Conservation (phyloP, 768 basidiomycete species). For the Collybia nuda region DNA sequence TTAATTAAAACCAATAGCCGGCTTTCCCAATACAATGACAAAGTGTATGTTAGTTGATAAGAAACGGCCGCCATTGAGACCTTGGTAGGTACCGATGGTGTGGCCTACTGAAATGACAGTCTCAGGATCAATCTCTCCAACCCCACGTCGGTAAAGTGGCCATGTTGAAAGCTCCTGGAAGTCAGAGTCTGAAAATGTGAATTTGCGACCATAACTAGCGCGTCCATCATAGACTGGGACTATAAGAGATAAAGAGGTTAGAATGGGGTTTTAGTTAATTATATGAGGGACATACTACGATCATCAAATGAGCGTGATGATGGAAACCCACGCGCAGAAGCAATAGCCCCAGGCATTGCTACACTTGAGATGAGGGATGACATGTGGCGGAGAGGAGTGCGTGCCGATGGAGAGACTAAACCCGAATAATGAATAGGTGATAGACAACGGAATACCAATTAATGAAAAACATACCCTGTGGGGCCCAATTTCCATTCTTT, state of each 20-base stretch:
- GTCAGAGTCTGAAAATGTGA: not conserved
- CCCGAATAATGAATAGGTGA: too few species aligned
- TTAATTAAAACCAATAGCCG: too few species aligned
- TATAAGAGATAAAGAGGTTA: not conserved
- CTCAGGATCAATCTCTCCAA: not conserved
- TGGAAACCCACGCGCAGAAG: not conserved
- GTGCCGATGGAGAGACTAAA: too few species aligned
- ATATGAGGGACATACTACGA: not conserved
- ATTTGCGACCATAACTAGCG: not conserved
- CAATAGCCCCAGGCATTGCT: too few species aligned
- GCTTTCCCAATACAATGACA: not conserved
- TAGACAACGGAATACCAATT: too few species aligned
- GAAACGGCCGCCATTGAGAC: not conserved
- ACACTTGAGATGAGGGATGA: too few species aligned
- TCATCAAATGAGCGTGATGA: not conserved
- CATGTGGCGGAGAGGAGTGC: too few species aligned
- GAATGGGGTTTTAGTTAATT: too few species aligned
- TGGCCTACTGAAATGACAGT: not conserved
- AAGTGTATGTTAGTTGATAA: not conserved
- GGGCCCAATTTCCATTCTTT: too few species aligned
- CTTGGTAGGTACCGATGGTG: not conserved
- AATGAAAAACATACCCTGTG: too few species aligned
- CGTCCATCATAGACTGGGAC: conserved; percentile 2
- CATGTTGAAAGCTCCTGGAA: not conserved
- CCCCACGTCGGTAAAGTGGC: not conserved